A percentile compares a stretch with the other conserved stretches of the same genome.
phyloP scores from a whole-genome alignment of 106 monocot species.

The Allium fistulosum region DNA sequence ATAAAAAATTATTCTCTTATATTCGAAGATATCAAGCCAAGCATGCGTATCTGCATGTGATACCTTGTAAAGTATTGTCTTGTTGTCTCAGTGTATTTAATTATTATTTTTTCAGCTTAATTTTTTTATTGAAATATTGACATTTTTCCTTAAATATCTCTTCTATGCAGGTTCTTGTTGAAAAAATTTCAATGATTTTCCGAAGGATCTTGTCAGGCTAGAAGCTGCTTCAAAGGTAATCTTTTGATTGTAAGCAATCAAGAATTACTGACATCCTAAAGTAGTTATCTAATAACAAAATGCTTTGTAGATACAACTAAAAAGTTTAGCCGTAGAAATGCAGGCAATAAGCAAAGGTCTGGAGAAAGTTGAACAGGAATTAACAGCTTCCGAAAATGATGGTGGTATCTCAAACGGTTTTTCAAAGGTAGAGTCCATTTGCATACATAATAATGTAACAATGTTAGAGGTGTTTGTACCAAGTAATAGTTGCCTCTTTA shows the following conservation, averaged over 20 bases:
- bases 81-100: background rate
- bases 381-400: slow-evolving; percentile 30
- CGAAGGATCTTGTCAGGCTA: slow-evolving; percentile 60
- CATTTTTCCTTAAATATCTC: background rate
- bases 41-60: too few species aligned
- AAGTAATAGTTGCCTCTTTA: background rate
- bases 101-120: background rate
- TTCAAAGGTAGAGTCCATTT: slow-evolving; percentile 30
- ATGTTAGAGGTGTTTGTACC: background rate
- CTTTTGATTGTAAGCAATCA: background rate
- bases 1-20: too few species aligned
- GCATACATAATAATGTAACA: background rate
- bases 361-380: slow-evolving; percentile 80
- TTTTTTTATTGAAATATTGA: background rate
- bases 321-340: slow-evolving; percentile 83
- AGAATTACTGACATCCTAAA: too few species aligned
- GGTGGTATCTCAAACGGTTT: slow-evolving; percentile 9
- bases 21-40: too few species aligned
- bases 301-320: slow-evolving; percentile 64
- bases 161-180: slow-evolving; percentile 58
- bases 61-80: too few species aligned
- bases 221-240: slow-evolving; percentile 84
- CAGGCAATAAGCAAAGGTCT: slow-evolving; percentile 81
- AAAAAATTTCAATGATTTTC: slow-evolving; percentile 83
- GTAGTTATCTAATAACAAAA: background rate